Evolutionary conservation across 225 moss, liverwort and hornwort genomes (phyloP).

Genomic region (Climacium dendroides): DNA sequence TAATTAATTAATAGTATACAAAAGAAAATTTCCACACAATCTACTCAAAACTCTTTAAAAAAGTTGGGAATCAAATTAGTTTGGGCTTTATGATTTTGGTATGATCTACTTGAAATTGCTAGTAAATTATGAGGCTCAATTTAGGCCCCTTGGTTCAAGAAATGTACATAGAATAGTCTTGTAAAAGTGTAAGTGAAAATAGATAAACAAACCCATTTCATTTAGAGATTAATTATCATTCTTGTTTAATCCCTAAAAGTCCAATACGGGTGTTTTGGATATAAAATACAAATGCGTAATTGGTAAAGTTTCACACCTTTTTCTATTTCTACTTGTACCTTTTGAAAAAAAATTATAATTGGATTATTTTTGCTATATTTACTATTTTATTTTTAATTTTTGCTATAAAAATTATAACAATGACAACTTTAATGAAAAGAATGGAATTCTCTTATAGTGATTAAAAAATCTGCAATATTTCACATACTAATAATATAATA

Average conservation of each 20-base stretch:
- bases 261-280: fast-evolving
- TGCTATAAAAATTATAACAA: neutral
- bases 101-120: neutral
- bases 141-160: neutral
- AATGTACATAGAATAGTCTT: fast-evolving
- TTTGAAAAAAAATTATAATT: neutral
- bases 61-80: fast-evolving
- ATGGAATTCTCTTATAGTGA: neutral
- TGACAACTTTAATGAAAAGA: neutral
- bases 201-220: too few species aligned
- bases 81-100: fast-evolving
- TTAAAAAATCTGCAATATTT: neutral
- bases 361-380: too few species aligned
- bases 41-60: neutral
- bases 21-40: too few species aligned
- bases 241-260: neutral
- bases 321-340: fast-evolving
- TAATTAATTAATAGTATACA: neutral
- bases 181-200: neutral
- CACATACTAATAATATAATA: fast-evolving
- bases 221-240: neutral
- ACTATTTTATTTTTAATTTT: fast-evolving
- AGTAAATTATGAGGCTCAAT: neutral
- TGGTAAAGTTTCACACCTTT: neutral
- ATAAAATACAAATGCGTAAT: neutral